Base-by-base conservation (phyloP, 495 filamentous ascomycete species). In the Penicillium roqueforti region DNA sequence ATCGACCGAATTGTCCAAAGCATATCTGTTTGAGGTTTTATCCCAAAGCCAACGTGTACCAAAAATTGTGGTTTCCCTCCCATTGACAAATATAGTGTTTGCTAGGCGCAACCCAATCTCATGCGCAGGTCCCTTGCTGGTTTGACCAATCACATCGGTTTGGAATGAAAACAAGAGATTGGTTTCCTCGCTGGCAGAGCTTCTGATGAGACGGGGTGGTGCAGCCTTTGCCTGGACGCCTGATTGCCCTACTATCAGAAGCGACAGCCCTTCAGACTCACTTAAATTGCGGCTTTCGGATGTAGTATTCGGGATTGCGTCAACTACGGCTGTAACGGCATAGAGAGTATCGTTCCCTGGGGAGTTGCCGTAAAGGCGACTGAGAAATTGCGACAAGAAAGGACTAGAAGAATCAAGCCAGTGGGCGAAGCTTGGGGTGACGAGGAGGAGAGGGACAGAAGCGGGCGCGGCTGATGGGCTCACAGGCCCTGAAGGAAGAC, bases 61-160 rank as follows among this genome's bases (percentile, higher is more conserved):
- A 22, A 79, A 67, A 11, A 91, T 71, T 3, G 85, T 87, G 16
- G 82, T 80, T 29, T 77, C 73, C 37, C 71, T 80, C 25, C 87
- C 88, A 58, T 83, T 92, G 41, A 80, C 69, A 60, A 92, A 93
- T 11, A 91, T 60, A 0, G 89, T 93, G 59, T 90, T 89, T 51
- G 89, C 86, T 23, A 91, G 75, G 7, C 87, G 88, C 18, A 89
- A 31, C 40, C 74, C 73, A 37, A 77, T 53, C 26, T 75, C 66
- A 41, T 75, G 59, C 1, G 60, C 26, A 9, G 49, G 8, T 20
- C 40, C 34, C 18, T 34, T 22, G 28, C 32, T 29, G 23, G 20
- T 28, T 40, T 46, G 41, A 23, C 57, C 29, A 8, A 19, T 20
- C 23, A 29, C 22, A 1, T 36, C 41, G 9, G 39, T 53, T 8